phyloP scores from a whole-genome alignment of 169 alveolate species.

The Eimeria maxima region DNA sequence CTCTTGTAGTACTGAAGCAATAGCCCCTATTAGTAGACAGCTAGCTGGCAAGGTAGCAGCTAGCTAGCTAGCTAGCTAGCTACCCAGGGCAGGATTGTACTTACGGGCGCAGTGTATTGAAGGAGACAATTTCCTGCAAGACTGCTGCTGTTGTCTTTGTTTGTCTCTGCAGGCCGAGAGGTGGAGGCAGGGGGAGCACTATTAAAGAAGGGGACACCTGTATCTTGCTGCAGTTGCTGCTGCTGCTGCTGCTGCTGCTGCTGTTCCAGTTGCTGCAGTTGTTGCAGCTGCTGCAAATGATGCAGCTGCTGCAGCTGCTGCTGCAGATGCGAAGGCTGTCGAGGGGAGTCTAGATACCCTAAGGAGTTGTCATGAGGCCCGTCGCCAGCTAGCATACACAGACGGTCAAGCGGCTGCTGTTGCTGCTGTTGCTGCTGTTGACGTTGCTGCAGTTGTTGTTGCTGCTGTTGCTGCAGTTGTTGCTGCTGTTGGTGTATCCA shows the following conservation, averaged over 20 bases:
- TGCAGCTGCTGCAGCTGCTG: too few relatives aligned
- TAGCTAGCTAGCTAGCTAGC: slow-evolving; percentile 12
- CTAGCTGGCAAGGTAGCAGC: neutral
- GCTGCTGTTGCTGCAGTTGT: slow-evolving; percentile 1
- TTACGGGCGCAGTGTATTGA: too few relatives aligned
- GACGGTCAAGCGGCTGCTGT: too few relatives aligned
- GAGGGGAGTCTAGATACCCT: neutral
- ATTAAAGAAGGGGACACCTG: neutral
- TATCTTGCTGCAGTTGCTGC: neutral
- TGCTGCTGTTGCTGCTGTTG: neutral
- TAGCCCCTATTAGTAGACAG: neutral
- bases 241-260: slow-evolving; percentile 1
- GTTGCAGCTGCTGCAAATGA: too few relatives aligned
- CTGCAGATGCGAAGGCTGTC: neutral
- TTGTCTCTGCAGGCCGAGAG: neutral
- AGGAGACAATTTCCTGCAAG: neutral
- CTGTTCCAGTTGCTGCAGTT: too few relatives aligned
- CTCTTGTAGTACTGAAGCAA: slow-evolving; percentile 72
- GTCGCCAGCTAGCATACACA: neutral
- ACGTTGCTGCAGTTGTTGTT: neutral
- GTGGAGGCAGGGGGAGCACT: slow-evolving; percentile 46
- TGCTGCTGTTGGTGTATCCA: too few relatives aligned
- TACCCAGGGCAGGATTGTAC: neutral
- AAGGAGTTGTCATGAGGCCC: neutral
- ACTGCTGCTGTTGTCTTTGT: neutral